Conservation (phyloP, 768 basidiomycete genomes). For the Cyclocybe aegerita region DNA sequence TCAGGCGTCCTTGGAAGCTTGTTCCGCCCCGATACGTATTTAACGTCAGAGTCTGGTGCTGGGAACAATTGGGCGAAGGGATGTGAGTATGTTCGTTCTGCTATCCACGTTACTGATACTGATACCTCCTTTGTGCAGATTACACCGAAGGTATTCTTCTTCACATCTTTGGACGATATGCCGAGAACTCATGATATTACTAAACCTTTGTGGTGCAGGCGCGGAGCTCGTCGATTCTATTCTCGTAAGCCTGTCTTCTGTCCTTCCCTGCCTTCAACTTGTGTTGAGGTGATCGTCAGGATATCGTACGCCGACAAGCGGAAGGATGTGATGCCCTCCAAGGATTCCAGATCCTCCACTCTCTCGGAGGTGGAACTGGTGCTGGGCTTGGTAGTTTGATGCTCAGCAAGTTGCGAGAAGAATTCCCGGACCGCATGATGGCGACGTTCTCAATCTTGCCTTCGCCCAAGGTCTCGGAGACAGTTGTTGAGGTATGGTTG, state of each 20-base stretch:
- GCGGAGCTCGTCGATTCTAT: slow-evolving; percentile 91
- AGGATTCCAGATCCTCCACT: slow-evolving; percentile 88
- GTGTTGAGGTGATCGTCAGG: slow-evolving; percentile 34
- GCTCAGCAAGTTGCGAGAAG: slow-evolving; percentile 79
- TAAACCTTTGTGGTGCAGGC: slow-evolving; percentile 39
- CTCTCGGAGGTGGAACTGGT: slow-evolving; percentile 90
- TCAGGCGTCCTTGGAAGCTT: slow-evolving; percentile 69
- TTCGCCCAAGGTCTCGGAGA: slow-evolving; percentile 59
- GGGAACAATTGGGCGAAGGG: slow-evolving; percentile 98
- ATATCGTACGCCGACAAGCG: slow-evolving; percentile 75
- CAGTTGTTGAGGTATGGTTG: slow-evolving; percentile 60
- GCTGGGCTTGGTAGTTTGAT: slow-evolving; percentile 82
- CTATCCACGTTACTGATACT: neutral
- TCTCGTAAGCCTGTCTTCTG: slow-evolving; percentile 38
- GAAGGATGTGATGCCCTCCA: slow-evolving; percentile 86
- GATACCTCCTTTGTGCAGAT: slow-evolving; percentile 37
- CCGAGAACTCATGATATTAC: too few relatives aligned
- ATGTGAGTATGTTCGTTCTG: slow-evolving; percentile 50
- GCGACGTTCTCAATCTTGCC: slow-evolving; percentile 55
- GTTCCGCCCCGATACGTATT: slow-evolving; percentile 86
- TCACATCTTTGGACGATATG: neutral
- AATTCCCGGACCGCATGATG: slow-evolving; percentile 57
- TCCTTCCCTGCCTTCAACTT: neutral
- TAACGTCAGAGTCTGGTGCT: slow-evolving; percentile 61
- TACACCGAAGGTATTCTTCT: slow-evolving; percentile 79